Evolutionary conservation across 2,329 filamentous ascomycete species (phyloP).

Genomic region (Leptosphaerulina australis): DNA sequence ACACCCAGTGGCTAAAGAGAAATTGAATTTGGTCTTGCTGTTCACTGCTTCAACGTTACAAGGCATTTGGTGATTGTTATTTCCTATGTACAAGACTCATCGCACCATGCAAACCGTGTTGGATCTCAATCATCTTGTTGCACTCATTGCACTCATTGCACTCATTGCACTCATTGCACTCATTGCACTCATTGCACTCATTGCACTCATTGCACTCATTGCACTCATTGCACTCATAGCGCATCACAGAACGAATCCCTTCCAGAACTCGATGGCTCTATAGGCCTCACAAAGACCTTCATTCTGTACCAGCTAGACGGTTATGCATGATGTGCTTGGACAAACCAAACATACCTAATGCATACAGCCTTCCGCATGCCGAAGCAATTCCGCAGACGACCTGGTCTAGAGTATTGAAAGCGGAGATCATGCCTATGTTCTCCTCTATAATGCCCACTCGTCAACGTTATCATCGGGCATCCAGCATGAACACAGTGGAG

Average conservation of each 20-base stretch:
- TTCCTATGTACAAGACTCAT: too few relatives aligned
- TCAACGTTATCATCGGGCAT: slow-evolving; percentile 5
- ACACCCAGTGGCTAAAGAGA: not conserved
- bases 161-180: too few relatives aligned
- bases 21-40: not conserved
- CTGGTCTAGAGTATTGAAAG: not conserved
- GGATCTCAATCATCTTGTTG: too few relatives aligned
- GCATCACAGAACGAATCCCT: too few relatives aligned
- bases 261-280: not conserved
- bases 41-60: too few relatives aligned
- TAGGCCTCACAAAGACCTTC: not conserved
- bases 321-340: not conserved
- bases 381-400: not conserved
- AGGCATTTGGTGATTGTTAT: too few relatives aligned
- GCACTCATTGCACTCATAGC: too few relatives aligned
- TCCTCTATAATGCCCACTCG: not conserved
- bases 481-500: slow-evolving; percentile 5
- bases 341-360: not conserved
- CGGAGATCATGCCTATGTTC: slow-evolving; percentile 3
- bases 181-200: too few relatives aligned
- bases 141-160: too few relatives aligned
- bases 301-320: not conserved
- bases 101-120: too few relatives aligned
- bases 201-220: too few relatives aligned
- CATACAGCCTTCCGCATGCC: slow-evolving; percentile 3